Evolutionary conservation across 1,284 basidiomycete species (phyloP).

Genomic region (Neonothopanus nambi): DNA sequence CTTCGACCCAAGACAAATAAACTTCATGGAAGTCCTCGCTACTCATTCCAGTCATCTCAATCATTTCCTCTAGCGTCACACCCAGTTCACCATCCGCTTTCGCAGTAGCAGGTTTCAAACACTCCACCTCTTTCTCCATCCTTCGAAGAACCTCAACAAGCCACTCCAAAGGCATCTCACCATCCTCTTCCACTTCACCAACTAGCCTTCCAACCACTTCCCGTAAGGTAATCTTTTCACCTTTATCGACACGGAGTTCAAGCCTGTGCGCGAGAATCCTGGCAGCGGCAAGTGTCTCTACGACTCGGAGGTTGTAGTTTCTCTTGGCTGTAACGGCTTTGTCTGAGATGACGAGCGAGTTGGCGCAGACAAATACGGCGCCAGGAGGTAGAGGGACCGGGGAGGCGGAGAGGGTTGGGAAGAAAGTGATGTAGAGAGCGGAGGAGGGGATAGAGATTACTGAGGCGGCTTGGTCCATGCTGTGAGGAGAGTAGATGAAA

Average conservation of each 20-base stretch:
- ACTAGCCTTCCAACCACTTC: slow-evolving; percentile 52
- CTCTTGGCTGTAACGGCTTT: slow-evolving; percentile 77
- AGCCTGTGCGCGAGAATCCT: slow-evolving; percentile 66
- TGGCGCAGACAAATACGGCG: slow-evolving; percentile 78
- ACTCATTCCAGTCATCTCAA: slow-evolving; percentile 60
- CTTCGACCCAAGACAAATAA: slow-evolving; percentile 77
- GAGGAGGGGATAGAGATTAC: slow-evolving; percentile 70
- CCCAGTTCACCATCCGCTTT: slow-evolving; percentile 46
- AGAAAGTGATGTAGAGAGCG: slow-evolving; percentile 81
- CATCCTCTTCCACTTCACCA: slow-evolving; percentile 43
- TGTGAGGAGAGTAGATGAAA: slow-evolving; percentile 24
- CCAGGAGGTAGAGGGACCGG: slow-evolving; percentile 55
- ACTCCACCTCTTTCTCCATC: slow-evolving; percentile 51
- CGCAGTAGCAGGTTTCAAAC: slow-evolving; percentile 45
- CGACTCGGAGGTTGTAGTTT: slow-evolving; percentile 85
- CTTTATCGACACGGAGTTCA: slow-evolving; percentile 40
- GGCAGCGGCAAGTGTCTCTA: slow-evolving; percentile 82
- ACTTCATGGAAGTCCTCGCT: slow-evolving; percentile 59
- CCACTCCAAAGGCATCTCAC: slow-evolving; percentile 40
- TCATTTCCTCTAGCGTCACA: slow-evolving; percentile 73
- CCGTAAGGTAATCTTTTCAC: slow-evolving; percentile 53
- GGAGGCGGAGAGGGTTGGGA: slow-evolving; percentile 68
- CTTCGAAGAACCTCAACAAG: slow-evolving; percentile 50
- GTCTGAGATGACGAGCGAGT: slow-evolving; percentile 83
- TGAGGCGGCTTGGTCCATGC: slow-evolving; percentile 85